Conservation (phyloP, 345 rosid genomes). For the Erodium maritimum region DNA sequence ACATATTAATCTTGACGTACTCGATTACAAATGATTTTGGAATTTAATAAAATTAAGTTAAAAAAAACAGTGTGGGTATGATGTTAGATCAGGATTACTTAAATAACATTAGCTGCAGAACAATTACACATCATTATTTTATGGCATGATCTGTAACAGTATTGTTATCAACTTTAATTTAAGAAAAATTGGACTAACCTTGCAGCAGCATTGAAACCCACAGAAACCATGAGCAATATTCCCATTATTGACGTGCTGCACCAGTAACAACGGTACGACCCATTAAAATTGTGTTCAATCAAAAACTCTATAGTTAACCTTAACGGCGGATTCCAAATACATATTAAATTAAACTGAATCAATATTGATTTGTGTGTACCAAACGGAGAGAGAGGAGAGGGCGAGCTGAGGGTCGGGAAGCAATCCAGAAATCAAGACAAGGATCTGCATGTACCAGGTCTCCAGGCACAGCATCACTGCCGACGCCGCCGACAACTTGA, state of each 20-base stretch:
- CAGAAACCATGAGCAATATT: conserved; percentile 55
- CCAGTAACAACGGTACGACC: background rate
- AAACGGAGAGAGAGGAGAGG: conserved; percentile 58
- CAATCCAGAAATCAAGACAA: conserved; percentile 67
- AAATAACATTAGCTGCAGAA: background rate
- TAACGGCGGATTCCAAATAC: background rate
- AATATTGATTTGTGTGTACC: too few species aligned
- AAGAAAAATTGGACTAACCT: conserved; percentile 25
- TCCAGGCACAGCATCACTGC: conserved; percentile 91
- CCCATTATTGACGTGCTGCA: conserved; percentile 49
- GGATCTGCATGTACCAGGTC: conserved; percentile 71
- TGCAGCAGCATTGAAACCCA: conserved; percentile 86
- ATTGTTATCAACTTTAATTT: too few species aligned
- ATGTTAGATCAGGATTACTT: too few species aligned
- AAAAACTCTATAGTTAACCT: too few species aligned
- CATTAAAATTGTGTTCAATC: background rate
- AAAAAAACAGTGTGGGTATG: too few species aligned
- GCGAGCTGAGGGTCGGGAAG: conserved; percentile 56
- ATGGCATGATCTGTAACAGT: too few species aligned
- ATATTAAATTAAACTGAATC: too few species aligned
- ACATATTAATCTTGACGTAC: too few species aligned
- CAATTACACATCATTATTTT: background rate
- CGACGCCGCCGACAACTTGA: conserved; percentile 57
- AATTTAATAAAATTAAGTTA: too few species aligned
- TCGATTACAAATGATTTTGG: too few species aligned